A percentile compares a stretch with the other conserved stretches of the same genome.
These are phyloP conservation scores for Hippophae gyantsensis DNA, from an alignment of 306 rosid genomes.

Conservation along the genomic window DNA sequence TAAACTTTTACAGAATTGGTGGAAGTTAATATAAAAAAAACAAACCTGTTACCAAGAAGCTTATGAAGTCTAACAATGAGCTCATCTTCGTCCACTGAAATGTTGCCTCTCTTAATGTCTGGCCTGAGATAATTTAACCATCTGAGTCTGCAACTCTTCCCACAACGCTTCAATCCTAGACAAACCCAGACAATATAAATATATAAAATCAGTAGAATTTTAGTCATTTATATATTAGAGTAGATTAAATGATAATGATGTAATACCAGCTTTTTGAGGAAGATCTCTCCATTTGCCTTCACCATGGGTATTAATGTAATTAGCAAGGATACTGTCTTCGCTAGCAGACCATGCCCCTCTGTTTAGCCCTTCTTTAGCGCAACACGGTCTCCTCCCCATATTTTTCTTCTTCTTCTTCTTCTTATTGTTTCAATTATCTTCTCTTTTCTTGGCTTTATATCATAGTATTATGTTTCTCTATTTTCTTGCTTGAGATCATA, in stretches of 20 bases:
- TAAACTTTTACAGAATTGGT: too few species aligned
- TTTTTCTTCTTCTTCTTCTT: too few species aligned
- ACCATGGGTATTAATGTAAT: slow-evolving; percentile 5
- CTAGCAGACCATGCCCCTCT: slow-evolving; percentile 10
- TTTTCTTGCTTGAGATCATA: too few species aligned
- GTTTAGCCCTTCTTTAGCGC: slow-evolving; percentile 12
- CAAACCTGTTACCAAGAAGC: slow-evolving; percentile 24
- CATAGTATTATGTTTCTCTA: too few species aligned
- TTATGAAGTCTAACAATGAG: slow-evolving; percentile 25
- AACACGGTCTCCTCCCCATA: slow-evolving; percentile 13
- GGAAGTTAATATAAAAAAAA: not conserved
- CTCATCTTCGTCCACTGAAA: slow-evolving; percentile 23
- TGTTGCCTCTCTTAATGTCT: slow-evolving; percentile 24
- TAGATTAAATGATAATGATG: not conserved
- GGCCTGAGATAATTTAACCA: slow-evolving; percentile 27
- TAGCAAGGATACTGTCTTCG: slow-evolving; percentile 16
- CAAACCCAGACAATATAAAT: too few species aligned
- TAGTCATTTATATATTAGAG: too few species aligned
- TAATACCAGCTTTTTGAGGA: slow-evolving; percentile 6
- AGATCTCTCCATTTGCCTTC: slow-evolving; percentile 18
- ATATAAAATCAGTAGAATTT: too few species aligned
- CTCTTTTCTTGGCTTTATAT: too few species aligned
- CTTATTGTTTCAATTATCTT: too few species aligned
- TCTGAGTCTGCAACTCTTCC: slow-evolving; percentile 29
- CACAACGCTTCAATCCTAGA: slow-evolving; percentile 22